A percentile compares a stretch with the other conserved stretches of the same genome.
Conservation (phyloP, 1,284 basidiomycete species). For the Tausonia pullulans region DNA sequence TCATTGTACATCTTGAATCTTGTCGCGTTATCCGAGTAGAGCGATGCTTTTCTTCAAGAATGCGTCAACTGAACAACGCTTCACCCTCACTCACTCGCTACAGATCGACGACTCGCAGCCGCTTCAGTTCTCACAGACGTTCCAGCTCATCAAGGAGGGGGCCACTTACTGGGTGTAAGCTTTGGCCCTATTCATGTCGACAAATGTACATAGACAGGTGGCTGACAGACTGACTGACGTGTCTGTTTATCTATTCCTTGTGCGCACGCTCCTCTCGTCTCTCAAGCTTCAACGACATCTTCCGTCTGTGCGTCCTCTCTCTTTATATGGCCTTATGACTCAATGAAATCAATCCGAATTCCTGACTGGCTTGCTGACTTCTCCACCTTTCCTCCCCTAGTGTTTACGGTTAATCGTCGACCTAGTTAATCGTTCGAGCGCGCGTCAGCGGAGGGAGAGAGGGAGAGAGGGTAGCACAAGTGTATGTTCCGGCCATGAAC, state of each 20-base stretch:
- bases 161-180: slow-evolving; percentile 73
- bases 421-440: background rate
- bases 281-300: slow-evolving; percentile 69
- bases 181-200: background rate
- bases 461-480: no score
- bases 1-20: slow-evolving; percentile 46
- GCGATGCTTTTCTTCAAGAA: background rate
- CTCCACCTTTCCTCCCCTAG: background rate
- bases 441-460: background rate
- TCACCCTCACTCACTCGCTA: background rate
- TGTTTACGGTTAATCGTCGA: slow-evolving; percentile 7
- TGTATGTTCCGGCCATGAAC: no score
- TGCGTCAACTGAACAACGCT: background rate
- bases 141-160: slow-evolving; percentile 76
- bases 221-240: background rate
- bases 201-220: background rate
- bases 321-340: background rate
- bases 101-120: slow-evolving; percentile 67
- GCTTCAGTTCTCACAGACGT: slow-evolving; percentile 80
- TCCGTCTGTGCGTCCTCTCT: slow-evolving; percentile 50
- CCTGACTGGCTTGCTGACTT: background rate
- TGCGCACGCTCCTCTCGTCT: slow-evolving; percentile 4
- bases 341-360: no score
- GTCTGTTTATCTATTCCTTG: slow-evolving; percentile 4
- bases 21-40: background rate